phyloP scores from a whole-genome alignment of 169 alveolate genomes.

The Theileria luwenshuni region DNA sequence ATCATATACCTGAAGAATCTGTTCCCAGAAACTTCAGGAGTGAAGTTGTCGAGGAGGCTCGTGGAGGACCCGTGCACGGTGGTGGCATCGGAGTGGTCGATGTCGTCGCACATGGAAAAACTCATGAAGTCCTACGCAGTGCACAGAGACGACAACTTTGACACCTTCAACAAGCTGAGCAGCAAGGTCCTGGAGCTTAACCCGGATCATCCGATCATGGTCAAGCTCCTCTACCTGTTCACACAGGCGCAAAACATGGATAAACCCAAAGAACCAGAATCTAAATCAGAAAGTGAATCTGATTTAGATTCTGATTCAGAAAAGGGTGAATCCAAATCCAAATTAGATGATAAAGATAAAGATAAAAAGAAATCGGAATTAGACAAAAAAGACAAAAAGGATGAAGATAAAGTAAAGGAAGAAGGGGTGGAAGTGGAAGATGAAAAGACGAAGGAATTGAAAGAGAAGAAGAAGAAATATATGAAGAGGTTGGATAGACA shows the following conservation, averaged over 20 bases:
- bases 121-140: conserved; percentile 84
- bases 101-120: conserved; percentile 90
- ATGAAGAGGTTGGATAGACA: conserved; percentile 14
- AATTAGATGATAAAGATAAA: not conserved
- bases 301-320: too few relatives aligned
- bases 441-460: not conserved
- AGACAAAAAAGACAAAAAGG: conserved; percentile 32
- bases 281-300: not conserved
- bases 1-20: conserved; percentile 73
- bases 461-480: conserved; percentile 8
- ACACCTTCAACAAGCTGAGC: conserved; percentile 45
- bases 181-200: conserved; percentile 93
- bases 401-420: not conserved
- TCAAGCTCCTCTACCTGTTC: conserved; percentile 56
- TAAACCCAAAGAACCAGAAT: not conserved
- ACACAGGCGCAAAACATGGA: conserved; percentile 35
- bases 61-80: conserved; percentile 87
- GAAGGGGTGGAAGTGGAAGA: not conserved
- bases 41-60: conserved; percentile 82
- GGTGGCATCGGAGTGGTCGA: conserved; percentile 88
- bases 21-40: conserved; percentile 76
- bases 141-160: conserved; percentile 71
- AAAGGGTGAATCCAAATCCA: conserved; percentile 19
- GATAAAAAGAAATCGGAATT: conserved; percentile 30
- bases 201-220: conserved; percentile 95